phyloP scores from a whole-genome alignment of 805 yeast genomes.

The Barnettozyma botsteinii region DNA sequence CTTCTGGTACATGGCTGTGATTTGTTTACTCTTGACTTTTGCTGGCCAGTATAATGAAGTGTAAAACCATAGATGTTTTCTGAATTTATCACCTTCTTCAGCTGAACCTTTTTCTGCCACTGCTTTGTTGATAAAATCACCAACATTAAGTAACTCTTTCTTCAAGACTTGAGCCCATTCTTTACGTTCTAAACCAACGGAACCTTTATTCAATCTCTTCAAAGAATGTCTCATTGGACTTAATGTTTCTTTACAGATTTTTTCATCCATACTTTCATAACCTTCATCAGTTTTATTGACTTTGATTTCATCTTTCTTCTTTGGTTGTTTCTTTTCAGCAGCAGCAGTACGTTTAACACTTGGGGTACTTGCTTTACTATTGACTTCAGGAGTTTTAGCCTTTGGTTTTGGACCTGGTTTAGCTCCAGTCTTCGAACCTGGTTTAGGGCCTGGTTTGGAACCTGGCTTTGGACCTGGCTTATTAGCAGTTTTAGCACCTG shows the following conservation, averaged over 20 bases:
- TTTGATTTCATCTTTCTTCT: neutral
- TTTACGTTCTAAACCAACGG: constrained; percentile 63
- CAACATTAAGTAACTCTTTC: constrained; percentile 63
- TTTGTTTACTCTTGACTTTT: constrained; percentile 65
- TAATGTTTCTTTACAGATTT: constrained; percentile 52
- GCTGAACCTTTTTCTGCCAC: constrained; percentile 25
- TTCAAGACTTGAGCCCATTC: constrained; percentile 73
- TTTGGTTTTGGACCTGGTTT: constrained; percentile 14
- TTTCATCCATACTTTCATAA: constrained; percentile 76
- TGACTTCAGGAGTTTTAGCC: constrained; percentile 23
- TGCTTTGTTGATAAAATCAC: constrained; percentile 55
- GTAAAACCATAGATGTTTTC: constrained; percentile 77
- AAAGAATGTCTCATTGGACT: constrained; percentile 65
- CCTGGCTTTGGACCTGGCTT: constrained; percentile 6
- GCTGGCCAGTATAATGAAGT: constrained; percentile 87
- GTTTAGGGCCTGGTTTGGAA: constrained; percentile 6
- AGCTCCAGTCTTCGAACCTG: constrained; percentile 7
- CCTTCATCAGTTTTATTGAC: constrained; percentile 37
- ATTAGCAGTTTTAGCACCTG: constrained; percentile 7
- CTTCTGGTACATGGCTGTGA: constrained; percentile 71
- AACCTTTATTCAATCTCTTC: constrained; percentile 62
- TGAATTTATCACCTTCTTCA: constrained; percentile 33
- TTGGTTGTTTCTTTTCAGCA: constrained; percentile 1
- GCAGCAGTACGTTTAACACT: constrained; percentile 5
- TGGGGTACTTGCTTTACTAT: constrained; percentile 13